Base-by-base conservation (phyloP, 163 green algal genomes). In the Scenedesmus sp. region DNA sequence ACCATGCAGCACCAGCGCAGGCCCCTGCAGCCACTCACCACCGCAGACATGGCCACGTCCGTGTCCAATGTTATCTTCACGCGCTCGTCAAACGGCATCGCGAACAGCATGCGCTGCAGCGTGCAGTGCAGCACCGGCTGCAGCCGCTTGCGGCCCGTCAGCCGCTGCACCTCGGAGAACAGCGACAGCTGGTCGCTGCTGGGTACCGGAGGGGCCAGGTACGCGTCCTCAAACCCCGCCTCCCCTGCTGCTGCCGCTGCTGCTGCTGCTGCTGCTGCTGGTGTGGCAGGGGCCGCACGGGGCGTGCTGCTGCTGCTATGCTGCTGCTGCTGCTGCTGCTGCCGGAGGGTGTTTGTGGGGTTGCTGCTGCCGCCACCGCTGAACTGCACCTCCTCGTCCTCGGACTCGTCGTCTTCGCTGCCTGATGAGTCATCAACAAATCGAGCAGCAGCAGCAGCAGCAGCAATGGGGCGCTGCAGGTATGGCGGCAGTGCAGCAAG, bases 161-260 rank as follows among this genome's bases (percentile, higher is more conserved):
- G 24, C 30, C 72, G 68, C 89, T 92, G 89, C 35, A 92, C 68
- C 89, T 92, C 89, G 26, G 35, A 81, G 33, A 92, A 92, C 42
- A 92, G 89, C 20, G 82, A 85, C 70, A 92, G 72, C 88, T 92
- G 80, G 51, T 92, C 88, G 1, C 43, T 44, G 49, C 56, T 83
- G 3, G 88, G 88, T n/a, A 88, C n/a, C 2, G 81, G 88, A 30
- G 61, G 88, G 40, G 78, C 43, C 3, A 88, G 44, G 61, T 92
- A 92, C n/a, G 43, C 76, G 70, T 91, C 86, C 37, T 80, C 86
- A 81, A 82, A 91, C 26, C 72, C 73, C 26, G 81, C 81, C 59
- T 61, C 83, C 56, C n/a, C 83, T 88, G 83, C 83, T 80, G 83
- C 83, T 56, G 49, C 49, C 15, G 49, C 61, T 76, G 61, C 61